Base-by-base conservation (phyloP, 768 basidiomycete species). In the Auricularia sp. region DNA sequence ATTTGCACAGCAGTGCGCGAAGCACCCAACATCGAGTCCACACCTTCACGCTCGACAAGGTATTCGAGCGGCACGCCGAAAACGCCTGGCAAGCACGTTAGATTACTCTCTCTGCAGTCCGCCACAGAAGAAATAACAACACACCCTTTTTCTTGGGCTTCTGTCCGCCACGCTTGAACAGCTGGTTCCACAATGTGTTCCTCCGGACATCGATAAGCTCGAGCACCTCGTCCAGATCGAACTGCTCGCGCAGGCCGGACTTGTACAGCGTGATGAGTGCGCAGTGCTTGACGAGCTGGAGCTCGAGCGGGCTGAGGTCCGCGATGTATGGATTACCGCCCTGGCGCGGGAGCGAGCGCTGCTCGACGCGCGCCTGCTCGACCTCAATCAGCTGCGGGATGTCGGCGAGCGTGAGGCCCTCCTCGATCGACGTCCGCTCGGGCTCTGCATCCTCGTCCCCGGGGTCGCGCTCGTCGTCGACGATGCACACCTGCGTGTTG, bases 191-290 rank as follows among this genome's bases (percentile, higher is more conserved):
- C 76, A 97, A 97, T 21, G 89, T 90, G 66, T 85, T 87, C 80
- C 96, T 98, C 81, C 96, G 91, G 23, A 80, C 80, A 74, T 98
- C 95, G 35, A 99, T 84, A 73, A 97, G 79, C 76, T 98, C 96
- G 68, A 98, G 74, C 62, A 98, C 80, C 72, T 99, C 97, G 66
- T 98, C 97, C 68, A 98, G 71, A 68, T 96, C 93, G 64, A 93
- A 86, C 62, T 88, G 84, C 66, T 93, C 90, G 68, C 82, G 84
- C 36, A 98, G 75, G 10, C 89, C 85, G 3, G 89, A 91, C 67
- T 87, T 82, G 66, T 86, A 84, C 58, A 99, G 79, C 7, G 85
- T 83, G 5, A 95, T 79, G 2, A 98, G 84, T 2, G 95, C 93
- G 64, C 87, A 88, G 73, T 98, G 91, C 75, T 93, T 95, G 73